Conservation (phyloP, 345 rosid genomes). For the Gossypium australe region DNA sequence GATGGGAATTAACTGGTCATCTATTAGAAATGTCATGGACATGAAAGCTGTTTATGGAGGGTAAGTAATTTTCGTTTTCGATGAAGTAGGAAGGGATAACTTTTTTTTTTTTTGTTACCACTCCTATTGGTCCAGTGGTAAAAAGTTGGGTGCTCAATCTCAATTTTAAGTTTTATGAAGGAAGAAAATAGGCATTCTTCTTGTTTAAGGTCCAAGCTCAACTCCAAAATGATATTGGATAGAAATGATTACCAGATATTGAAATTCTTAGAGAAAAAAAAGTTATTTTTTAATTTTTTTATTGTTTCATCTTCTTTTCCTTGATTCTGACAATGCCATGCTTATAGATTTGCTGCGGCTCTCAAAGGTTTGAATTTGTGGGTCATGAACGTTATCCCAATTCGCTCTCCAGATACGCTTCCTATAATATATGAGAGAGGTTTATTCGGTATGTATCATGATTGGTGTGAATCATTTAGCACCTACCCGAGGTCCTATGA, state of each 20-base stretch:
- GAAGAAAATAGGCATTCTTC: too few species aligned
- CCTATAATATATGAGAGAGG: conserved; percentile 93
- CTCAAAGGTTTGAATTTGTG: conserved; percentile 71
- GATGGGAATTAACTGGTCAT: conserved; percentile 79
- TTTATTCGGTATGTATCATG: conserved; percentile 91
- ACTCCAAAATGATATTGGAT: too few species aligned
- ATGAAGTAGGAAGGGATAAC: not conserved
- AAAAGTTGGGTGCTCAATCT: too few species aligned
- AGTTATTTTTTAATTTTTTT: not conserved
- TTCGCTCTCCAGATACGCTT: conserved; percentile 85
- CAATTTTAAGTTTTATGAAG: too few species aligned
- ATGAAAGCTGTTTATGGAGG: conserved; percentile 97
- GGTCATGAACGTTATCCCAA: conserved; percentile 91
- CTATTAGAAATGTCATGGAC: conserved; percentile 92
- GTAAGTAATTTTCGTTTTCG: conserved; percentile 27
- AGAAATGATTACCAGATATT: too few species aligned
- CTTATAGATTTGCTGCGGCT: conserved; percentile 85
- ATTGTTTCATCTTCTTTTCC: conserved; percentile 7
- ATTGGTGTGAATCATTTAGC: conserved; percentile 96
- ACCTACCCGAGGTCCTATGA: conserved; percentile 95
- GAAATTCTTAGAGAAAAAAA: too few species aligned
- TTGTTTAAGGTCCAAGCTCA: too few species aligned
- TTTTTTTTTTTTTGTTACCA: too few species aligned
- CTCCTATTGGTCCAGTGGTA: too few species aligned
- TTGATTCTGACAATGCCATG: conserved; percentile 17